Evolutionary conservation across 1,139 yeast species (phyloP).

Genomic region (Yamadazyma atlantica): DNA sequence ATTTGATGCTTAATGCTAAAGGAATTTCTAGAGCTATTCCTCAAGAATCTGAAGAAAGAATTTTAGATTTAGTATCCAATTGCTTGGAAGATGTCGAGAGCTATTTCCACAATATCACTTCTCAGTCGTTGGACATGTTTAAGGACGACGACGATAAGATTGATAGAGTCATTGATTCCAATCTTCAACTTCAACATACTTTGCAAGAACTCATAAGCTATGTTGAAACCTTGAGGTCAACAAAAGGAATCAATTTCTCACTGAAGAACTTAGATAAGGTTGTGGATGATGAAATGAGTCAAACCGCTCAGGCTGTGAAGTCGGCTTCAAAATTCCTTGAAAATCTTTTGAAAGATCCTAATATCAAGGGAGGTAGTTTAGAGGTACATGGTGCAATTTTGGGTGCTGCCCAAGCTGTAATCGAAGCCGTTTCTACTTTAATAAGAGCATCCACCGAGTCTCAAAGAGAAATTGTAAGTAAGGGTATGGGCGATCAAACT

Average conservation of each 20-base stretch:
- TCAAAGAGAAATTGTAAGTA: slow-evolving; percentile 77
- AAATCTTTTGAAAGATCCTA: slow-evolving; percentile 54
- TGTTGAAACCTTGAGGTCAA: slow-evolving; percentile 55
- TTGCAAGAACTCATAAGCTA: slow-evolving; percentile 59
- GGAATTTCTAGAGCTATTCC: slow-evolving; percentile 62
- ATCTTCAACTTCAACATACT: slow-evolving; percentile 69
- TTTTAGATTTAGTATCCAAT: slow-evolving; percentile 51
- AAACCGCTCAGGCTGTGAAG: slow-evolving; percentile 69
- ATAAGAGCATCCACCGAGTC: slow-evolving; percentile 79
- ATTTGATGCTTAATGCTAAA: slow-evolving; percentile 67
- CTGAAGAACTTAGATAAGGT: slow-evolving; percentile 64
- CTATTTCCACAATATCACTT: slow-evolving; percentile 60
- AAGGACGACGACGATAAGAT: slow-evolving; percentile 65
- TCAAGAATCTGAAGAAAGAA: slow-evolving; percentile 52
- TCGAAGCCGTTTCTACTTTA: slow-evolving; percentile 72
- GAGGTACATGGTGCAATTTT: slow-evolving; percentile 79
- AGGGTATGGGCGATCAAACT: slow-evolving; percentile 66
- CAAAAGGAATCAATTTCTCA: slow-evolving; percentile 38
- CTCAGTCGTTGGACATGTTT: slow-evolving; percentile 49
- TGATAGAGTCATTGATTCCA: slow-evolving; percentile 74
- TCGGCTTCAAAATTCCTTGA: slow-evolving; percentile 64
- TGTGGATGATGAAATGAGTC: slow-evolving; percentile 70
- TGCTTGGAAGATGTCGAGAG: slow-evolving; percentile 62
- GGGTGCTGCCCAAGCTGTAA: slow-evolving; percentile 78
- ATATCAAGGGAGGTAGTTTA: slow-evolving; percentile 56